Evolutionary conservation across 1,284 basidiomycete genomes (phyloP).

Genomic region (Exobasidium rhododendri): DNA sequence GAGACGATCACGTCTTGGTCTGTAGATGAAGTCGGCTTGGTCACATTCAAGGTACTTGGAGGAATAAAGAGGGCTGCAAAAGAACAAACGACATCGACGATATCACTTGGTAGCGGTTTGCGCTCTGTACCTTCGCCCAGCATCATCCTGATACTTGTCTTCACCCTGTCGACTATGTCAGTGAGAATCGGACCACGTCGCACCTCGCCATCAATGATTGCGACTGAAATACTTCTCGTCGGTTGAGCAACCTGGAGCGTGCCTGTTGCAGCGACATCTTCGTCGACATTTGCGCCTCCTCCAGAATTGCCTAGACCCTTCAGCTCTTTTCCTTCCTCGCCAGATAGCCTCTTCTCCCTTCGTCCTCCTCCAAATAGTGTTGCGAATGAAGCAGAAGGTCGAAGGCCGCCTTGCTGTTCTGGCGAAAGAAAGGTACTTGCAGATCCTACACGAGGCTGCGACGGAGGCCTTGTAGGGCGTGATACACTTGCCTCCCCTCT

Average conservation of each 20-base stretch:
- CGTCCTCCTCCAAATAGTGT: conserved; percentile 30
- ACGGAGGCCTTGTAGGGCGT: too few relatives aligned
- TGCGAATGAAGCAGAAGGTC: conserved; percentile 29
- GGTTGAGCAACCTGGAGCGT: conserved; percentile 5
- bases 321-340: background rate
- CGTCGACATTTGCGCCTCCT: conserved; percentile 1
- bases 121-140: background rate
- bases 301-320: background rate
- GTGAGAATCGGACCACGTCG: conserved; percentile 16
- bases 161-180: conserved; percentile 3
- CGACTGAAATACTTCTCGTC: background rate
- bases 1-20: background rate
- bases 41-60: conserved; percentile 3
- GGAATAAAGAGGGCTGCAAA: conserved; percentile 27
- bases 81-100: conserved; percentile 21
- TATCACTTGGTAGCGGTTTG: background rate
- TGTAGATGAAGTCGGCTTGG: background rate
- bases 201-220: background rate
- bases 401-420: conserved; percentile 9
- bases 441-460: background rate
- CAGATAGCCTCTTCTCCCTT: conserved; percentile 15
- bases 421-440: background rate
- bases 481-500: background rate
- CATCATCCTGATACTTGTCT: background rate
- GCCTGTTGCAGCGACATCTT: conserved; percentile 15